phyloP scores from a whole-genome alignment of 1,139 yeast genomes.

The Hansenula sp. region DNA sequence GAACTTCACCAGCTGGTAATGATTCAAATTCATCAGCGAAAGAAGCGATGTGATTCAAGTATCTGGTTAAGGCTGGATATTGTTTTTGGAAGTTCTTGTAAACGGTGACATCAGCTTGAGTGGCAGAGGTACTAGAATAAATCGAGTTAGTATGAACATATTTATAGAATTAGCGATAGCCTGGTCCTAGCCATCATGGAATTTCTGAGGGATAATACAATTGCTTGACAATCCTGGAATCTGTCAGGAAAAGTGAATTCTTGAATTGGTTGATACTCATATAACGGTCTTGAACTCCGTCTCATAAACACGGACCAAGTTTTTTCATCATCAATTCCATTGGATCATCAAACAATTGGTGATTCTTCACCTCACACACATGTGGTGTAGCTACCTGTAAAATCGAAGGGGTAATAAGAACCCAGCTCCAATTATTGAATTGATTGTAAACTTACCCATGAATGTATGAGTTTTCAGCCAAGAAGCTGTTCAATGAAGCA shows the following conservation, averaged over 20 bases:
- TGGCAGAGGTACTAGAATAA: conserved; percentile 61
- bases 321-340: conserved; percentile 55
- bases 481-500: conserved; percentile 79
- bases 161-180: too few relatives aligned
- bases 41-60: conserved; percentile 97
- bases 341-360: neutral
- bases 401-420: too few relatives aligned
- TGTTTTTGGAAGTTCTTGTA: conserved; percentile 92
- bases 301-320: conserved; percentile 97
- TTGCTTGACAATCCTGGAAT: conserved; percentile 1
- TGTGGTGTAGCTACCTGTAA: neutral
- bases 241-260: conserved; percentile 29
- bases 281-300: conserved; percentile 91
- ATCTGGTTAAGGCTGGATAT: conserved; percentile 94
- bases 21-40: conserved; percentile 78
- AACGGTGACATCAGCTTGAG: conserved; percentile 94
- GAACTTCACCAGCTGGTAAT: conserved; percentile 79
- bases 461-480: conserved; percentile 89
- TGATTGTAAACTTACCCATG: conserved; percentile 69
- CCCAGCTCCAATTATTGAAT: neutral
- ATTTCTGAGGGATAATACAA: neutral
- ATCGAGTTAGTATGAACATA: conserved; percentile 7
- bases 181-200: too few relatives aligned
- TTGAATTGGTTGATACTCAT: conserved; percentile 67
- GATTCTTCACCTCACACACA: neutral